Conservation (phyloP, 352 stramenopile species). For the Phytopythium boreale region DNA sequence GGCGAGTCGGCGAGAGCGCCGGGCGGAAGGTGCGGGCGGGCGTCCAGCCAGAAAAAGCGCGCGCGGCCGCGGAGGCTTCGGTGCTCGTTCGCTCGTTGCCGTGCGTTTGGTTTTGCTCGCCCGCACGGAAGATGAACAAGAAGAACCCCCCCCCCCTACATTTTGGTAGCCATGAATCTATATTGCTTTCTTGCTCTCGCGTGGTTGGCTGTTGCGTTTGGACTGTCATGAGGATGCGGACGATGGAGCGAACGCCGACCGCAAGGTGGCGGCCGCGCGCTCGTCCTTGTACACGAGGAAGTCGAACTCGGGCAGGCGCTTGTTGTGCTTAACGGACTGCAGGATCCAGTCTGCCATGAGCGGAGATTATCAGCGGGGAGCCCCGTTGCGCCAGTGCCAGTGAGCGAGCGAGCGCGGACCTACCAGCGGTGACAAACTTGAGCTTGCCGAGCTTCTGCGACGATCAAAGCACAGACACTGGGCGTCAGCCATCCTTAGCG, state of each 20-base stretch:
- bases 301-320: conserved; percentile 61
- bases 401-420: not conserved
- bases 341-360: conserved; percentile 62
- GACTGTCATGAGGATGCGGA: not conserved
- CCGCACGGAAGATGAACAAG: conserved; percentile 33
- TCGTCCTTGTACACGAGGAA: conserved; percentile 74
- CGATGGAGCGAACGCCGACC: conserved; percentile 13
- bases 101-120: conserved; percentile 8
- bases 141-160: conserved; percentile 33
- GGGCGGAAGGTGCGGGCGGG: not conserved
- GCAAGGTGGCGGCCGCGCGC: conserved; percentile 10
- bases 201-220: conserved; percentile 5
- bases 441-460: conserved; percentile 46
- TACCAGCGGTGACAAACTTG: conserved; percentile 69
- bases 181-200: conserved; percentile 22
- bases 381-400: too few species aligned
- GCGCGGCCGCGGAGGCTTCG: conserved; percentile 10
- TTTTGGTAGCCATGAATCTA: conserved; percentile 45
- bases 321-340: conserved; percentile 64
- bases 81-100: conserved; percentile 10
- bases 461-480: not conserved
- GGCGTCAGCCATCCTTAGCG: not conserved
- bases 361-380: not conserved
- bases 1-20: not conserved
- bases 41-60: not conserved